A percentile compares a stretch with the other conserved stretches of the same genome.
phyloP scores from a whole-genome alignment of 2,329 filamentous ascomycete species.

The Phaeomoniella chlamydospora region DNA sequence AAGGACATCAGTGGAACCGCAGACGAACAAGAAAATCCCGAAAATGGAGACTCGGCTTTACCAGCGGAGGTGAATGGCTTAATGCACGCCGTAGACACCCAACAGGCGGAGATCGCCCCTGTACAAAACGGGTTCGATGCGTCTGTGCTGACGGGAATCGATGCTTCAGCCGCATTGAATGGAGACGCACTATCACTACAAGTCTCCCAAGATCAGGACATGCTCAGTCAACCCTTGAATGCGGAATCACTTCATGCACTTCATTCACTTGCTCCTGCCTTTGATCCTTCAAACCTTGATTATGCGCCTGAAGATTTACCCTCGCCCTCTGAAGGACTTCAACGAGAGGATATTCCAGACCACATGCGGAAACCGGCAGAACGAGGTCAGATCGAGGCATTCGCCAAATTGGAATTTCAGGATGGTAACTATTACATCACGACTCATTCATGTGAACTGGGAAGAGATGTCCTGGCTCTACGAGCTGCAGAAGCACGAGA shows the following conservation, averaged over 20 bases:
- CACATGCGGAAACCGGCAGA: neutral
- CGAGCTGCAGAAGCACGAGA: constrained; percentile 24
- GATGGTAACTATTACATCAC: constrained; percentile 54
- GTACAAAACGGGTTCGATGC: neutral
- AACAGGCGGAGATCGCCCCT: neutral
- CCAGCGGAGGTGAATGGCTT: too few species aligned
- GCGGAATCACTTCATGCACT: neutral
- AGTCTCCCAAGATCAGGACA: neutral
- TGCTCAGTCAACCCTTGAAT: neutral
- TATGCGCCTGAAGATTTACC: neutral
- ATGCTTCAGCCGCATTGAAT: neutral
- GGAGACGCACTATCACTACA: neutral
- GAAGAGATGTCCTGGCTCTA: constrained; percentile 41
- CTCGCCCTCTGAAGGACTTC: neutral
- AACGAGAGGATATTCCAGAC: constrained; percentile 1
- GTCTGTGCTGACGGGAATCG: neutral
- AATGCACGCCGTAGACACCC: too few species aligned
- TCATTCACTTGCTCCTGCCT: neutral
- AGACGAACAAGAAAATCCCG: neutral
- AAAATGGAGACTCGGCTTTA: too few species aligned
- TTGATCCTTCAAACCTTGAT: neutral
- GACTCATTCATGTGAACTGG: constrained; percentile 47
- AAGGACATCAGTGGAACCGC: neutral
- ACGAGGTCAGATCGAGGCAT: constrained; percentile 34
- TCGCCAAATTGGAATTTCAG: constrained; percentile 49